Evolutionary conservation across 2,329 filamentous ascomycete genomes (phyloP).

Genomic region (Claviceps purpurea): DNA sequence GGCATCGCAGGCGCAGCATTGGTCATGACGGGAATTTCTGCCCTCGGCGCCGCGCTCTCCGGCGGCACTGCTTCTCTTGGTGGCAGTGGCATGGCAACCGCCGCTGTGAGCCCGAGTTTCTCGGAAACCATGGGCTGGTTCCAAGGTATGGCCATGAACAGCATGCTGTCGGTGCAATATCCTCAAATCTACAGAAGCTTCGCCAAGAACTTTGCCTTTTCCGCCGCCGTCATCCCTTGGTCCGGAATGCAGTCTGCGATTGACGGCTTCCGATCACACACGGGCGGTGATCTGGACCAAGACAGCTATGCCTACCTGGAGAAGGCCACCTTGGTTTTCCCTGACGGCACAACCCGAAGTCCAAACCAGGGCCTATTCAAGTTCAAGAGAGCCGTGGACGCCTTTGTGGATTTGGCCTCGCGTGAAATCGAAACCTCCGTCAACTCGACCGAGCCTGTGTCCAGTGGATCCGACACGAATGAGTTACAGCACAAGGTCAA

Average conservation of each 20-base stretch:
- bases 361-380: constrained; percentile 25
- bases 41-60: constrained; percentile 44
- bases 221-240: constrained; percentile 74
- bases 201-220: constrained; percentile 86
- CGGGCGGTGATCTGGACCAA: constrained; percentile 77
- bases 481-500: constrained; percentile 41
- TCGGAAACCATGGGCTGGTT: constrained; percentile 79
- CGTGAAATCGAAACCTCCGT: constrained; percentile 38
- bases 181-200: constrained; percentile 83
- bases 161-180: constrained; percentile 86
- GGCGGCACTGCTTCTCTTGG: constrained; percentile 36
- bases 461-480: constrained; percentile 11
- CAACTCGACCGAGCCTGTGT: constrained; percentile 19
- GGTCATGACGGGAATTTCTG: constrained; percentile 56
- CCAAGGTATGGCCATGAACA: constrained; percentile 86
- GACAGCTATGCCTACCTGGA: constrained; percentile 62
- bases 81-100: constrained; percentile 35
- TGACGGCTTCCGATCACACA: constrained; percentile 65
- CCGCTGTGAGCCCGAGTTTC: constrained; percentile 69
- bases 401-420: constrained; percentile 34
- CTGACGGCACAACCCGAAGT: constrained; percentile 41
- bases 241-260: constrained; percentile 66
- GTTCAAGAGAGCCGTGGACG: constrained; percentile 40
- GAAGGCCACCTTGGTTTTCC: constrained; percentile 63
- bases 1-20: constrained; percentile 79